These are phyloP conservation scores for Hypoxylon cercidicola DNA, from an alignment of 495 filamentous ascomycete species.

Conservation along the genomic window DNA sequence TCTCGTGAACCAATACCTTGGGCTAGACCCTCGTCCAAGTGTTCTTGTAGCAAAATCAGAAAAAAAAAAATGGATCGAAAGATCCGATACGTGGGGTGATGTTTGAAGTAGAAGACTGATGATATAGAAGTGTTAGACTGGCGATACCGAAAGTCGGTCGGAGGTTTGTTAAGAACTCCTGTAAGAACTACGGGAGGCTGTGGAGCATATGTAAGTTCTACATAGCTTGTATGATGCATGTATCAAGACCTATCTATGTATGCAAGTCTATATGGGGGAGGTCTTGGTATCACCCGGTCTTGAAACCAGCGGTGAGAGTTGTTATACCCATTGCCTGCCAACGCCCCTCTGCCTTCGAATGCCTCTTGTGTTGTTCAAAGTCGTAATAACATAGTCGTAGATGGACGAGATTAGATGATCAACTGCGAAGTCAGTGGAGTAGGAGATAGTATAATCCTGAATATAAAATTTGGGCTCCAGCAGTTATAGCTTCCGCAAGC, in stretches of 20 bases:
- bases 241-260: conserved; percentile 28
- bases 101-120: conserved; percentile 10
- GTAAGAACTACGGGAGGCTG: conserved; percentile 9
- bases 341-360: conserved; percentile 5
- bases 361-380: conserved; percentile 6
- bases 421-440: conserved; percentile 7
- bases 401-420: conserved; percentile 9
- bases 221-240: too few relatives aligned
- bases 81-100: conserved; percentile 20
- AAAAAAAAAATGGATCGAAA: conserved; percentile 22
- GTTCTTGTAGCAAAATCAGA: conserved; percentile 16
- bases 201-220: conserved; percentile 8
- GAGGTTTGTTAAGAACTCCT: conserved; percentile 12
- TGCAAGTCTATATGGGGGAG: conserved; percentile 26
- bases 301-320: conserved; percentile 43
- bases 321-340: conserved; percentile 30
- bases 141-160: conserved; percentile 28
- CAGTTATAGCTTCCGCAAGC: conserved; percentile 1
- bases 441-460: not conserved
- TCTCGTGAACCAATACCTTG: conserved; percentile 34
- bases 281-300: conserved; percentile 39
- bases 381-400: not conserved
- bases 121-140: conserved; percentile 15
- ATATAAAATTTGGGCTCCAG: not conserved
- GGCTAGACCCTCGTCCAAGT: conserved; percentile 33